phyloP scores from a whole-genome alignment of 768 basidiomycete genomes.

The Psilocybe azurescens region DNA sequence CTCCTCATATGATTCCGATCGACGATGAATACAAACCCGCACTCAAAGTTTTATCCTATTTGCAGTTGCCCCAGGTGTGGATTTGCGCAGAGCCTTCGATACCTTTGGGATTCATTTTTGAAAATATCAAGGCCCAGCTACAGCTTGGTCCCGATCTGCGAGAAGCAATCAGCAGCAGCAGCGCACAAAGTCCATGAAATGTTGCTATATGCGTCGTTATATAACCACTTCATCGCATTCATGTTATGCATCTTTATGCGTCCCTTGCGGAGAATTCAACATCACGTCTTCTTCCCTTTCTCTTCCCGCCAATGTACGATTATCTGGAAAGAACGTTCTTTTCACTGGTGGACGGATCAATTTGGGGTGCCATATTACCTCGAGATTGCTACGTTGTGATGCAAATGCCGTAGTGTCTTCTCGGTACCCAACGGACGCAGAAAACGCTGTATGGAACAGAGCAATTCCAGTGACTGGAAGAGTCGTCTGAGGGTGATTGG shows the following conservation, averaged over 20 bases:
- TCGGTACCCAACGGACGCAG: slow-evolving; percentile 38
- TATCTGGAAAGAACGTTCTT: slow-evolving; percentile 31
- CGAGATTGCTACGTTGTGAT: slow-evolving; percentile 37
- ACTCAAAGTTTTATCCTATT: slow-evolving; percentile 31
- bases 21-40: slow-evolving; percentile 30
- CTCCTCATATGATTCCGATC: slow-evolving; percentile 28
- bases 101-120: slow-evolving; percentile 22
- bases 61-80: slow-evolving; percentile 27
- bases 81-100: slow-evolving; percentile 15
- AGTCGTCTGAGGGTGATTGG: slow-evolving; percentile 33
- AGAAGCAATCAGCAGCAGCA: slow-evolving; percentile 1
- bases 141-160: slow-evolving; percentile 21
- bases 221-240: slow-evolving; percentile 22
- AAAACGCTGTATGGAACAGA: slow-evolving; percentile 33
- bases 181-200: background rate
- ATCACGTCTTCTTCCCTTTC: slow-evolving; percentile 31
- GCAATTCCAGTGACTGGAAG: slow-evolving; percentile 31
- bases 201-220: slow-evolving; percentile 35
- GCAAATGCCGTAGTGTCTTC: slow-evolving; percentile 35
- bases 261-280: slow-evolving; percentile 36
- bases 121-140: slow-evolving; percentile 25
- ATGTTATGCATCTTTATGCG: slow-evolving; percentile 30
- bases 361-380: slow-evolving; percentile 35
- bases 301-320: slow-evolving; percentile 29
- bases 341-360: slow-evolving; percentile 42